Evolutionary conservation across 768 basidiomycete species (phyloP), one percentile per base, ranked within the genome.

Genomic region (Mycena amicta): DNA sequence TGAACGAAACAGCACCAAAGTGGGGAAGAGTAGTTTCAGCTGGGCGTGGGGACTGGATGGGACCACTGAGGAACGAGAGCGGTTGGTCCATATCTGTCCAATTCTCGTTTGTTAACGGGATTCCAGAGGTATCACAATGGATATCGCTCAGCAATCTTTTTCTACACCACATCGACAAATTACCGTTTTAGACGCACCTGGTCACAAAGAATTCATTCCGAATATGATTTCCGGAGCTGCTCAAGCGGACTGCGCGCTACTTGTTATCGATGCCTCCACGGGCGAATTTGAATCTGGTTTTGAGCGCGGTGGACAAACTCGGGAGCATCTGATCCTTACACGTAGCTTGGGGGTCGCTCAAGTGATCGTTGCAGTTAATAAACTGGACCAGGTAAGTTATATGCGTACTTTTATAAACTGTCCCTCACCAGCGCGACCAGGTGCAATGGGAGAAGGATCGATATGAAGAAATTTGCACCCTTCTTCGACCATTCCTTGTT

Each of bases 221-320:
- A 98, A 98, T 70, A 98, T 98, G 96, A 99, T 99, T 52, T 98
- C 95, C 0, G 97, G 97, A 1, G 96, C 97, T 5, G 88, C 95
- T 2, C 97, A 98, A 72, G 97, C 96, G 0, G 97, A 98, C 65
- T 93, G 93, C 47, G 94, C 97, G 0, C 74, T 98, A 6, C 85
- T 98, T 22, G 95, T 98, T 3, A 87, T 99, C 26, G 97, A 97
- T 70, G 88, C 95, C 1, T 80, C 88, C 4, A 85, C 80, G 1
- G 96, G 96, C 20, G 95, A 95, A 68, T 99, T 99, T 64, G 97
- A 99, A 72, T 88, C 93, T 23, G 96, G 96, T 2, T 99, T 98
- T 67, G 90, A 92, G 31, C 82, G 89, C 18, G 94, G 94, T 41
- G 96, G 96, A 1, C 96, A 99, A 75, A 99, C 95, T 29, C 81